Evolutionary conservation across 202 grass and related monocot species (phyloP), one percentile per base, ranked within the genome.

Genomic region (Musa balbisiana): DNA sequence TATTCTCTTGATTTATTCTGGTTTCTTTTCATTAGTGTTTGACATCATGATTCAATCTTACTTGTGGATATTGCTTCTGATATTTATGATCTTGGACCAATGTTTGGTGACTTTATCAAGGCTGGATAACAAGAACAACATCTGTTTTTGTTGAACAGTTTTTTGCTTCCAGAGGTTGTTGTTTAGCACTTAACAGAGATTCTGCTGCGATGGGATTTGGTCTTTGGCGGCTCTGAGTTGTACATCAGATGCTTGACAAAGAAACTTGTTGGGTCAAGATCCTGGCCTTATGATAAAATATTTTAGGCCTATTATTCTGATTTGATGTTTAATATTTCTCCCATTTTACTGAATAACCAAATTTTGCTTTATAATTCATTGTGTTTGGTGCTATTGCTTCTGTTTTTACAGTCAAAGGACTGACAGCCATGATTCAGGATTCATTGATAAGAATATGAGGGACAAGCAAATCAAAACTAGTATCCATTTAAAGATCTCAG

Each of bases 331-430:
- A 72, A 55, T 51, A 53, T 26, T 72, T 33, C 29, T 43, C 33
- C 60, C 25, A 62, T 59, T 62, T 50, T n/a, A 66, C 53, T 49
- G 2, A 55, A 64, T 71, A 15, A 27, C 71, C 11, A 66, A 83
- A 33, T 71, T 83, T 58, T 78, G 75, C 23, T 23, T 69, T 55
- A 86, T 81, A 80, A 70, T 25, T 73, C 66, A 56, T 79, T 43
- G 21, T 17, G 8, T 43, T 52, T 11, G 5, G 11, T 24, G 1
- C 51, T 22, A 67, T 33, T 55, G 49, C 59, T 71, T 69, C n/a
- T 74, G 13, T 58, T 60, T 80, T 67, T 82, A 62, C 90, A 92
- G 90, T 33, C 83, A 64, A 81, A 80, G 87, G 51, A 79, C 52
- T 62, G 90, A 92, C 75, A 85, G 49, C 55, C 78, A 49, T 67